Evolutionary conservation across 2,329 filamentous ascomycete species (phyloP), one percentile per base, ranked within the genome.

Genomic region (Diaporthe vaccinii): DNA sequence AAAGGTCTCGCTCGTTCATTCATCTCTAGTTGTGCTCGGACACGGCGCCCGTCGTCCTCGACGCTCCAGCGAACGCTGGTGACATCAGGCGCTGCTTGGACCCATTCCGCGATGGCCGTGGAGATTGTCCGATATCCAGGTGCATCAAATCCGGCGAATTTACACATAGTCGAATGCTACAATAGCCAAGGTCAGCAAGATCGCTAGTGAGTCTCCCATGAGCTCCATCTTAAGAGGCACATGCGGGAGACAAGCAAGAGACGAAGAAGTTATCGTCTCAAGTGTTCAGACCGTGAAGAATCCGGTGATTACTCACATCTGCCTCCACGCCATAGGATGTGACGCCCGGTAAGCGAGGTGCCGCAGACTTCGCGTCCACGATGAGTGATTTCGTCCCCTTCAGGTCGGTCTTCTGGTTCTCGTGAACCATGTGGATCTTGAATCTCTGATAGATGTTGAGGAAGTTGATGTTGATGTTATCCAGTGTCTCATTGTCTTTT

Each of bases 301-400:
- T 49, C 3, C 28, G 2, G 34, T 25, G 10, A 20, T 49, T 41
- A 39, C 75, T 73, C 31, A 75, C 75, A 49, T 90, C 91, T 10
- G 92, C 91, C 78, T 94, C 92, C 75, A 95, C 93, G n/a, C 93
- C 92, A 82, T 93, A 94, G 78, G 93, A 92, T 57, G 90, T 91
- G 0, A 94, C 93, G 44, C 93, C 93, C 8, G 92, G 91, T 20
- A 94, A 85, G 73, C 91, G 89, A 0, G 93, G 94, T 25, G 91
- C 90, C 1, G 94, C 94, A 1, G 93, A 95, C 62, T 86, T 86
- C 72, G 93, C 87, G 75, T 95, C 93, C 3, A 96, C 94, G 51
- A 96, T 55, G 55, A 79, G 84, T 61, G 79, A 86, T 84, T 85
- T 91, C 0, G 91, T 91, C 2, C 90, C 91, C 78, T 90, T 92